A percentile compares a stretch with the other conserved stretches of the same genome.
phyloP scores from a whole-genome alignment of 192 early-diverging fungal species.

The Obelidium mucronatum region DNA sequence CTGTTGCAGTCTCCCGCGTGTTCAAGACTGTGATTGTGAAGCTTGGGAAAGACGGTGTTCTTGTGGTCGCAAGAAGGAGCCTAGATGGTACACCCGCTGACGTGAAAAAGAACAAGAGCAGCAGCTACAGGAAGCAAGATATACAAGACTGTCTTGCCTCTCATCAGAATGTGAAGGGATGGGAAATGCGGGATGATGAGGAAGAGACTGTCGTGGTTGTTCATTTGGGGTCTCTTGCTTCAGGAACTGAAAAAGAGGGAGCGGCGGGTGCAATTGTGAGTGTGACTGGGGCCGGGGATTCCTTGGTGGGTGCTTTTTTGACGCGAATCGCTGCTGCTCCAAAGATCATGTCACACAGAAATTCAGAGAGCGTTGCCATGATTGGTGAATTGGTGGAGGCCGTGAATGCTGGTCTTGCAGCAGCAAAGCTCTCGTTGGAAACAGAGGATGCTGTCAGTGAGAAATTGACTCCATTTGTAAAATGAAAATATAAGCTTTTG shows the following conservation, averaged over 20 bases:
- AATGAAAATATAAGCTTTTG: too few species aligned
- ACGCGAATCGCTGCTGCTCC: constrained; percentile 15
- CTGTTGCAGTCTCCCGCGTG: constrained; percentile 52
- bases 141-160: not conserved
- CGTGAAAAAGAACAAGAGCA: too few species aligned
- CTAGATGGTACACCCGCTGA: too few species aligned
- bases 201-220: not conserved
- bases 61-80: constrained; percentile 28
- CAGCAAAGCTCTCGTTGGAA: constrained; percentile 28
- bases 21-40: constrained; percentile 72
- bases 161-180: not conserved
- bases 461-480: not conserved
- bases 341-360: constrained; percentile 9
- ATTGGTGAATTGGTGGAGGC: constrained; percentile 13
- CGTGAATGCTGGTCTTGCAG: constrained; percentile 27
- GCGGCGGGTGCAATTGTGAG: constrained; percentile 50
- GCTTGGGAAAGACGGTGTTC: constrained; percentile 71
- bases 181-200: constrained; percentile 5
- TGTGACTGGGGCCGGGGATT: constrained; percentile 84
- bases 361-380: not conserved
- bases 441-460: constrained; percentile 37
- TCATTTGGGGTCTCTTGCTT: not conserved
- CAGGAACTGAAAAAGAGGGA: too few species aligned
- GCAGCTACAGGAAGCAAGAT: too few species aligned
- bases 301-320: constrained; percentile 56